Conservation (phyloP, 2,329 filamentous ascomycete genomes). For the Lachnellula arida region DNA sequence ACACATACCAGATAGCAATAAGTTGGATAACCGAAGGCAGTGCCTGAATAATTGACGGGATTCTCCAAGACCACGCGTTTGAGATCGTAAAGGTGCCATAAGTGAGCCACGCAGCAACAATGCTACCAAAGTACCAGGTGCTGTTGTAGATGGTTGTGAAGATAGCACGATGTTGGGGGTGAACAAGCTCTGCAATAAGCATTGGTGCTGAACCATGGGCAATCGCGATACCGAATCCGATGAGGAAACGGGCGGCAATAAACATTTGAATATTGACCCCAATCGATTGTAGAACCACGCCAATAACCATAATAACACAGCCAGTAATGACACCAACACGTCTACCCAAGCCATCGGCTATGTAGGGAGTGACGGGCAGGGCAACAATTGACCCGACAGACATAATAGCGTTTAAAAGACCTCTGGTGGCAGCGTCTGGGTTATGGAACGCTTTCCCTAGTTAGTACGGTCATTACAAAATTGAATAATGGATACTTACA, state of each 20-base stretch:
- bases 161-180: slow-evolving; percentile 44
- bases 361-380: slow-evolving; percentile 44
- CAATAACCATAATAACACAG: slow-evolving; percentile 41
- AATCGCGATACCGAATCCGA: slow-evolving; percentile 34
- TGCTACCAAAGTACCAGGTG: slow-evolving; percentile 41
- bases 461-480: slow-evolving; percentile 18
- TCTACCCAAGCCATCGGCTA: slow-evolving; percentile 43
- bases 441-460: slow-evolving; percentile 35
- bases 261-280: slow-evolving; percentile 40
- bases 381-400: slow-evolving; percentile 44
- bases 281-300: slow-evolving; percentile 39
- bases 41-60: slow-evolving; percentile 31
- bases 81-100: slow-evolving; percentile 38
- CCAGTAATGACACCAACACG: slow-evolving; percentile 44
- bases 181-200: slow-evolving; percentile 42
- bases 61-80: slow-evolving; percentile 33
- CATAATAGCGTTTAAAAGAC: slow-evolving; percentile 44
- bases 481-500: slow-evolving; percentile 41
- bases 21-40: slow-evolving; percentile 27
- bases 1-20: slow-evolving; percentile 24
- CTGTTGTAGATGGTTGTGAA: slow-evolving; percentile 45
- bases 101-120: slow-evolving; percentile 43
- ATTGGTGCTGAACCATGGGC: slow-evolving; percentile 28
- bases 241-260: slow-evolving; percentile 37
- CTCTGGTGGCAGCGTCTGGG: slow-evolving; percentile 34